Conservation (phyloP, 805 yeast genomes). For the Candida golubevii region DNA sequence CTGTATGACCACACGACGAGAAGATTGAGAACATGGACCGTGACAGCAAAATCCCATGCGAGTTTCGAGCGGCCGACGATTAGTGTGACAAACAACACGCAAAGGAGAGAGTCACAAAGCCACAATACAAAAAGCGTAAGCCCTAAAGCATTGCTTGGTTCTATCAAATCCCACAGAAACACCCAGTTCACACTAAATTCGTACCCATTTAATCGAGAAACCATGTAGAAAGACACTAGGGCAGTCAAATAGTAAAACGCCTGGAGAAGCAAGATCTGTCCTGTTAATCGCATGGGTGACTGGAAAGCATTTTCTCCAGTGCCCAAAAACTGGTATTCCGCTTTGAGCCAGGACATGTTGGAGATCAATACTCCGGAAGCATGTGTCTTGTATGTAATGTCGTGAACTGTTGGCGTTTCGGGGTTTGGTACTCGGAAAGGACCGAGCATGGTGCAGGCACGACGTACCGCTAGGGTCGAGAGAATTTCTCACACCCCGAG, state of each 20-base stretch:
- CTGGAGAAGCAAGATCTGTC: conserved; percentile 78
- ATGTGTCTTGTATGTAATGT: neutral
- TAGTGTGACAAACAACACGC: conserved; percentile 78
- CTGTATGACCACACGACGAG: conserved; percentile 63
- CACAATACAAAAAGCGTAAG: conserved; percentile 69
- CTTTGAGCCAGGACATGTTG: conserved; percentile 6
- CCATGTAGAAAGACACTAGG: conserved; percentile 54
- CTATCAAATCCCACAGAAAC: conserved; percentile 74
- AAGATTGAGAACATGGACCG: conserved; percentile 79
- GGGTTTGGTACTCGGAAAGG: too few relatives aligned
- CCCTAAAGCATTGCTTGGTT: conserved; percentile 76
- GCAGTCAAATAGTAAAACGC: conserved; percentile 76
- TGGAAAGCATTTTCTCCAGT: conserved; percentile 5
- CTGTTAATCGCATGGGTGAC: conserved; percentile 16
- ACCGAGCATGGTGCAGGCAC: too few relatives aligned
- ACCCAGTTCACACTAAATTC: conserved; percentile 65
- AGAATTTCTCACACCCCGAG: too few relatives aligned
- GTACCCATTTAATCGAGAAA: conserved; percentile 68
- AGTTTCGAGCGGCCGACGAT: conserved; percentile 89
- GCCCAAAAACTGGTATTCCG: conserved; percentile 9
- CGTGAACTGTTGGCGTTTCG: too few relatives aligned
- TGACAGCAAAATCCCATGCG: conserved; percentile 96
- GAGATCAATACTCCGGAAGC: too few relatives aligned
- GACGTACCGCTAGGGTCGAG: too few relatives aligned
- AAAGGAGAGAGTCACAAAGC: conserved; percentile 77